Conservation (phyloP, 257 asterid genomes). For the Solanum acaule region DNA sequence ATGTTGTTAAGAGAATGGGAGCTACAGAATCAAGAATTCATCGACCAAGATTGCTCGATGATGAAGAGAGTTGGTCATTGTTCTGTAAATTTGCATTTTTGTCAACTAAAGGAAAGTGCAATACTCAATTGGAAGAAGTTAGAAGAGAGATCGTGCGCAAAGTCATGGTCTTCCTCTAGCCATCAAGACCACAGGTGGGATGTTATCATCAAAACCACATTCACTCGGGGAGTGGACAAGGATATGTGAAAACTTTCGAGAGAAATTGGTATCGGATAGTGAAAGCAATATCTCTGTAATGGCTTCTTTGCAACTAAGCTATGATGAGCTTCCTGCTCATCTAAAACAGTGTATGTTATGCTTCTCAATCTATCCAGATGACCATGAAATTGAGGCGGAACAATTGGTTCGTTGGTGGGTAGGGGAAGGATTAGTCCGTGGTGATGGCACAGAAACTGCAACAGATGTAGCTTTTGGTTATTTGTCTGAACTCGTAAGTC, state of each 20-base stretch:
- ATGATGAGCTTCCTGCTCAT: slow-evolving; percentile 21
- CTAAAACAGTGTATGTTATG: slow-evolving; percentile 13
- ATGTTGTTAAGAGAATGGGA: slow-evolving; percentile 6
- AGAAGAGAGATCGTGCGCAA: slow-evolving; percentile 9
- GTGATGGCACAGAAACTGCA: slow-evolving; percentile 1
- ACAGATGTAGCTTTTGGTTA: slow-evolving; percentile 3
- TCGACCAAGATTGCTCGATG: slow-evolving; percentile 9
- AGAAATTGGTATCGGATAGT: neutral
- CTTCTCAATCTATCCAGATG: slow-evolving; percentile 20
- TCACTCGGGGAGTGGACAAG: neutral
- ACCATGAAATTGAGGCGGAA: slow-evolving; percentile 10
- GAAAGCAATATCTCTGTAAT: slow-evolving; percentile 1
- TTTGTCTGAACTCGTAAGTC: slow-evolving; percentile 7
- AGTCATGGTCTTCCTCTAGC: slow-evolving; percentile 23
- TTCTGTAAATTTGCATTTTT: slow-evolving; percentile 8
- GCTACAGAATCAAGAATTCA: neutral
- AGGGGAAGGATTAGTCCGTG: slow-evolving; percentile 18
- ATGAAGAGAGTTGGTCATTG: slow-evolving; percentile 8
- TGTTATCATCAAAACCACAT: neutral
- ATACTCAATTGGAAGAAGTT: neutral
- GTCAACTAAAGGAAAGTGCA: neutral
- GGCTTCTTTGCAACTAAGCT: slow-evolving; percentile 17
- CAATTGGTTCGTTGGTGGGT: slow-evolving; percentile 14
- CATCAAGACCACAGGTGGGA: slow-evolving; percentile 18
- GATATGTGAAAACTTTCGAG: slow-evolving; percentile 1